Conservation (phyloP, 108 stramenopile species). For the Phaeodactylum tricornutum region DNA sequence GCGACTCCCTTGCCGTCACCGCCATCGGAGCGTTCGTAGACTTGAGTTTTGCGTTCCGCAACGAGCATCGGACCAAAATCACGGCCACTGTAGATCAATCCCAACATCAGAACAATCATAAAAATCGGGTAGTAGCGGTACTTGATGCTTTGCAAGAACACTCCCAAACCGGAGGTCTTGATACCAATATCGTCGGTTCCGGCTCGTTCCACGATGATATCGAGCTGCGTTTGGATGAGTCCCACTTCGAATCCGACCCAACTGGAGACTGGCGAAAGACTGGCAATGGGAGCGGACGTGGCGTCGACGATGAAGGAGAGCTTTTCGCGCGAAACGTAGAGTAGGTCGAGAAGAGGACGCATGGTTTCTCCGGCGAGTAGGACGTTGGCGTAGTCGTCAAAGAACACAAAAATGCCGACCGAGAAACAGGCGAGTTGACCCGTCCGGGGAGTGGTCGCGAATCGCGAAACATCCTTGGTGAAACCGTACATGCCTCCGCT, state of each 20-base stretch:
- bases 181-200: constrained; percentile 11
- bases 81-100: constrained; percentile 18
- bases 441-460: constrained; percentile 14
- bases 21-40: constrained; percentile 49
- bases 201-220: constrained; percentile 21
- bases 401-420: constrained; percentile 46
- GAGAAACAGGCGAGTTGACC: constrained; percentile 19
- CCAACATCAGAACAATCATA: constrained; percentile 16
- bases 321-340: constrained; percentile 46
- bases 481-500: constrained; percentile 50
- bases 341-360: constrained; percentile 43
- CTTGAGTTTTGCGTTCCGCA: constrained; percentile 44
- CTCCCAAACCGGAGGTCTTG: constrained; percentile 30
- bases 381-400: constrained; percentile 59
- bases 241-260: constrained; percentile 68
- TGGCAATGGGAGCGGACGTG: constrained; percentile 60
- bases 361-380: constrained; percentile 53
- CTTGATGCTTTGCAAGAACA: constrained; percentile 46
- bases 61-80: constrained; percentile 63
- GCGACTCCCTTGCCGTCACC: constrained; percentile 31
- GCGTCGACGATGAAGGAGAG: constrained; percentile 64
- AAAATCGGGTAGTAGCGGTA: constrained; percentile 38
- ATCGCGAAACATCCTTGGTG: constrained; percentile 16
- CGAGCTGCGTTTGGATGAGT: constrained; percentile 50
- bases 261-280: constrained; percentile 45